These are phyloP conservation scores for Diutina ranongensis DNA, from an alignment of 1,139 yeast genomes.

Conservation along the genomic window DNA sequence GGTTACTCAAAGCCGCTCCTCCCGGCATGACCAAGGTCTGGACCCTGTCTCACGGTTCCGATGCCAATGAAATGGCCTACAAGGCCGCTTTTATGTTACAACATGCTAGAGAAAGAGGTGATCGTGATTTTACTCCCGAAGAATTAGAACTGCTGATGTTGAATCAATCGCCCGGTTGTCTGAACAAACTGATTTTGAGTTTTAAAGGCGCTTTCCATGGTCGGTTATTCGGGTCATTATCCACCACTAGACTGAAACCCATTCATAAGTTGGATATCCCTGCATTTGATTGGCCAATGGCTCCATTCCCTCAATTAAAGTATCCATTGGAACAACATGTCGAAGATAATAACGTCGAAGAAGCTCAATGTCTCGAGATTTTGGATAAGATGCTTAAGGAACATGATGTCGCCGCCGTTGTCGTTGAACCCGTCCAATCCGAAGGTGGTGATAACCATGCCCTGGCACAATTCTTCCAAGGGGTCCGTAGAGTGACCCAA, in stretches of 20 bases:
- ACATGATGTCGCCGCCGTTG: constrained; percentile 42
- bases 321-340: constrained; percentile 49
- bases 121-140: constrained; percentile 38
- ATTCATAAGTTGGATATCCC: constrained; percentile 68
- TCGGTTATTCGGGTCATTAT: constrained; percentile 60
- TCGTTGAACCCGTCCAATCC: constrained; percentile 74
- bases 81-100: constrained; percentile 73
- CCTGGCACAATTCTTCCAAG: constrained; percentile 63
- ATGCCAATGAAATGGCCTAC: constrained; percentile 68
- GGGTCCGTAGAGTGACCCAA: constrained; percentile 58
- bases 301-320: constrained; percentile 56
- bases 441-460: constrained; percentile 90
- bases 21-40: constrained; percentile 54
- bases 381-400: constrained; percentile 43
- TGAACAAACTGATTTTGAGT: constrained; percentile 55
- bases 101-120: constrained; percentile 47
- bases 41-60: constrained; percentile 65
- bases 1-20: constrained; percentile 59
- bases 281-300: constrained; percentile 68
- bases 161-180: constrained; percentile 56
- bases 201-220: constrained; percentile 71
- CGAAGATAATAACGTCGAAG: constrained; percentile 46
- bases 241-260: constrained; percentile 65
- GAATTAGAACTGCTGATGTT: constrained; percentile 55
- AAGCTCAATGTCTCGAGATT: constrained; percentile 43